Percentiles rank a stretch among this genome's conserved stretches.
Conservation (phyloP, 148 eudicot genomes). For the Talinum fruticosum region DNA sequence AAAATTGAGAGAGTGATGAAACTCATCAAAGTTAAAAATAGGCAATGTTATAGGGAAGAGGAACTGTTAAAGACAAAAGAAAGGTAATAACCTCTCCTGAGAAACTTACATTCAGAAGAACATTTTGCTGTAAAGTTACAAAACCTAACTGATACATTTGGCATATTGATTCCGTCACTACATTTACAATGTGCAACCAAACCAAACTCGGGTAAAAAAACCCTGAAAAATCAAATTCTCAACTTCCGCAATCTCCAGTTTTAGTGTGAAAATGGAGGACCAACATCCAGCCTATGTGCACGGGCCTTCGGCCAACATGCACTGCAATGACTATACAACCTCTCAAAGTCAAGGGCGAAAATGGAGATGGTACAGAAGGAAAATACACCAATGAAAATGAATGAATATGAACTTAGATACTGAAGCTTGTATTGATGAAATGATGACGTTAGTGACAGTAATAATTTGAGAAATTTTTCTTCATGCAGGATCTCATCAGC, state of each 20-base stretch:
- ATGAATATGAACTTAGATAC: background rate
- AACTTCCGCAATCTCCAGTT: background rate
- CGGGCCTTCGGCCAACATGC: slow-evolving; percentile 3
- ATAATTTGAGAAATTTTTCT: too few species aligned
- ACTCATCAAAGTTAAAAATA: too few species aligned
- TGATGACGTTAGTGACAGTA: background rate
- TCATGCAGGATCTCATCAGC: slow-evolving; percentile 30
- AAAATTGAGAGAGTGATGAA: too few species aligned
- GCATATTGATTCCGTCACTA: background rate
- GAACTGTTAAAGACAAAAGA: too few species aligned
- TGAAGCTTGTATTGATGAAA: background rate
- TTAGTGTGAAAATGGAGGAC: background rate
- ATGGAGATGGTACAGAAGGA: background rate
- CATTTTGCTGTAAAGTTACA: background rate
- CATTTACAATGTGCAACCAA: background rate
- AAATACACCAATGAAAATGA: background rate
- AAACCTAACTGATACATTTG: background rate
- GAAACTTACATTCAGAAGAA: background rate
- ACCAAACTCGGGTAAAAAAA: background rate
- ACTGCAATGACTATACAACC: slow-evolving; percentile 1
- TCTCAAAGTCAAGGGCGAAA: background rate
- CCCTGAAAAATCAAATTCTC: background rate
- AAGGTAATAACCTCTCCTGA: background rate
- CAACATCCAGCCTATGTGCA: background rate
- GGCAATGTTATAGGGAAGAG: too few species aligned